Base-by-base conservation (phyloP, 441 rosid species). In the Daphne laureola region DNA sequence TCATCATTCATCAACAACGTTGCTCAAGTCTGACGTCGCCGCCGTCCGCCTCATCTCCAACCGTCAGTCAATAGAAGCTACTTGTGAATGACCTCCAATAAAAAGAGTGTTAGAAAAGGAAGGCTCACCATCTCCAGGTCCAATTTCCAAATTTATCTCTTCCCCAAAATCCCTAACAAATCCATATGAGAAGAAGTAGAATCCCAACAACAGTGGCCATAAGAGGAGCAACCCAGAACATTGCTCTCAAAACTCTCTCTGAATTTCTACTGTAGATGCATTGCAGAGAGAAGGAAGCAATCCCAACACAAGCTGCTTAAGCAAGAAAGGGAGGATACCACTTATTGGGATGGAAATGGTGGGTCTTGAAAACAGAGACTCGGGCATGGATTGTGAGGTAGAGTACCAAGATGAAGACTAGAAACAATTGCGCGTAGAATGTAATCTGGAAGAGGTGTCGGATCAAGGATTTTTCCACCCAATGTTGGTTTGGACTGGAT, bases 141-240 rank as follows among this genome's bases (percentile, higher is more conserved):
- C 94, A 74, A 90, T 90, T 72, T 94, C 97, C 70, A 90, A 74
- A 82, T 94, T 97, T 62, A 94, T 94, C 76, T 90, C 99, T 75
- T 90, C 99, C 44, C 97, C 97, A 40, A 93, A 71, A 66, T 93
- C 93, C 66, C 90, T 78, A 50, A 87, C 99, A 54, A 93, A n/a
- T n/a, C n/a, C n/a, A n/a, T 12, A 75, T 70, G 14, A 80, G 23
- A 11, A 85, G 62, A 50, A 84, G 80, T 36, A 87, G 67, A 36
- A 81, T 66, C 2, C 94, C 95, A 27, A 71, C 74, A 0, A 78
- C 78, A 55, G 84, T 74, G 0, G 84, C 82, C 53, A 80, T 64
- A 70, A 76, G 49, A 25, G 95, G 98, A 12, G 77, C 69, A 57
- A 85, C 23, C 84, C 91, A 90, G 64, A 90, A 87, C 63, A 78